phyloP scores from a whole-genome alignment of 805 yeast species.

The Myxozyma mucilagina region DNA sequence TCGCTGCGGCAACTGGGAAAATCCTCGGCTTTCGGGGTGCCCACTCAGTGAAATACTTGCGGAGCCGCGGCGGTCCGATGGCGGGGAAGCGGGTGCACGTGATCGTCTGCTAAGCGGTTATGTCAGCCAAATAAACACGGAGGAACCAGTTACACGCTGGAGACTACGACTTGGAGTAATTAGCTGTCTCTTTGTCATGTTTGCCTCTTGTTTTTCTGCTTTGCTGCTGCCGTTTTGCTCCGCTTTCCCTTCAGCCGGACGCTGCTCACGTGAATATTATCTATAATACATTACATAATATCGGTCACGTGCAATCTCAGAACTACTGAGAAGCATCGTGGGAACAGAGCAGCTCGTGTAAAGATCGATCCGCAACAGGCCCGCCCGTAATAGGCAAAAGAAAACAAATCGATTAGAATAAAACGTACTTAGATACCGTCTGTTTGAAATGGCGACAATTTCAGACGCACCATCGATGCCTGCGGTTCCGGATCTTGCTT shows the following conservation, averaged over 20 bases:
- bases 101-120: neutral
- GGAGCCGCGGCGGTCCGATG: constrained; percentile 4
- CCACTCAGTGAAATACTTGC: neutral
- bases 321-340: neutral
- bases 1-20: neutral
- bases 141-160: too few relatives aligned
- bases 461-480: constrained; percentile 30
- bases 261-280: neutral
- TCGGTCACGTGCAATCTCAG: neutral
- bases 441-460: neutral
- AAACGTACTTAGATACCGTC: neutral
- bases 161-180: too few relatives aligned
- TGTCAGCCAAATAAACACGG: neutral
- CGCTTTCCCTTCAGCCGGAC: neutral
- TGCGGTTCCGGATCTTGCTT: constrained; percentile 71
- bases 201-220: neutral
- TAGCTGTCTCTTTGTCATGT: neutral
- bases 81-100: constrained; percentile 3
- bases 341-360: neutral
- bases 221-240: neutral
- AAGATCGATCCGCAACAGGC: neutral
- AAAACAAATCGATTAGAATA: neutral
- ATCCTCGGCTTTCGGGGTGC: neutral
- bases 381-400: neutral
- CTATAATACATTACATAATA: neutral